phyloP scores from a whole-genome alignment of 768 basidiomycete genomes.

The Krasilnikovozyma curviuscula region DNA sequence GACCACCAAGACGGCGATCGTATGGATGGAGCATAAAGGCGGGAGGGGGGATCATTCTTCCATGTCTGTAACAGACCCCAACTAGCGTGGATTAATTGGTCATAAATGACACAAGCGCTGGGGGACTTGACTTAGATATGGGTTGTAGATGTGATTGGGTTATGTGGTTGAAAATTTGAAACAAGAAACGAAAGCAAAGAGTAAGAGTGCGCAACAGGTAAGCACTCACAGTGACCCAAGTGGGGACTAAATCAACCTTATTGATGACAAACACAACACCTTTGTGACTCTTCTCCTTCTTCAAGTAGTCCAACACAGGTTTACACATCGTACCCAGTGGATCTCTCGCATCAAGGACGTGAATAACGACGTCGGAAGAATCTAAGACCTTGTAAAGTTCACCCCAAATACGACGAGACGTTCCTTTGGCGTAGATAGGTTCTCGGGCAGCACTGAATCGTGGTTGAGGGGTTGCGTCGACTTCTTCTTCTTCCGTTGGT shows the following conservation, averaged over 20 bases:
- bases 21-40: constrained; percentile 15
- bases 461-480: too few species aligned
- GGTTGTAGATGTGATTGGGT: constrained; percentile 15
- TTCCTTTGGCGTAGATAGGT: constrained; percentile 87
- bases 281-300: constrained; percentile 93
- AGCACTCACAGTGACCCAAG: constrained; percentile 85
- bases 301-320: constrained; percentile 75
- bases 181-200: constrained; percentile 2
- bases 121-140: constrained; percentile 34
- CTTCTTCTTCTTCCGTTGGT: too few species aligned
- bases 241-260: constrained; percentile 95
- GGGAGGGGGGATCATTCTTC: constrained; percentile 30
- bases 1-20: constrained; percentile 9
- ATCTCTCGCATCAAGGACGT: constrained; percentile 87
- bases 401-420: constrained; percentile 85
- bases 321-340: constrained; percentile 89
- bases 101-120: constrained; percentile 14
- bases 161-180: background rate
- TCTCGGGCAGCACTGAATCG: constrained; percentile 47
- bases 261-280: constrained; percentile 92
- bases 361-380: constrained; percentile 88
- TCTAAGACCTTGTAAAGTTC: constrained; percentile 99
- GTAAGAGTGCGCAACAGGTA: background rate
- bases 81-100: background rate
- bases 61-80: constrained; percentile 35